Base-by-base conservation (phyloP, 805 yeast species). In the Kuraishia capsulata region DNA sequence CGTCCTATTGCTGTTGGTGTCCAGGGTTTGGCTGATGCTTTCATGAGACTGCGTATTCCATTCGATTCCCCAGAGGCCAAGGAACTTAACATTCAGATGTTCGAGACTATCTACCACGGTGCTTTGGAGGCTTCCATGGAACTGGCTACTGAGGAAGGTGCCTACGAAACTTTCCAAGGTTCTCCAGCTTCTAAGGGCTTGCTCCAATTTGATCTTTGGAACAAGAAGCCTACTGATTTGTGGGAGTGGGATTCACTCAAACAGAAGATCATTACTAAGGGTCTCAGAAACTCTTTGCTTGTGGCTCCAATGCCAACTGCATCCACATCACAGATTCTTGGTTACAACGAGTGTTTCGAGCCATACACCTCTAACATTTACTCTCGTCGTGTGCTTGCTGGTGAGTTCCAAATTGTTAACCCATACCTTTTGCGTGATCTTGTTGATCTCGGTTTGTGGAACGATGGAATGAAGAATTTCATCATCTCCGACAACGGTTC, bases 291-390 rank as follows among this genome's bases (percentile, higher is more conserved):
- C 59, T 74, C 81, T 28, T 62, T 74, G 46, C 65, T 74, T 46
- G 78, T 74, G 44, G 81, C 81, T 1, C 79, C 79, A 43, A 74
- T 74, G 81, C 81, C 81, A 33, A 74, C 81, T 42, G 80, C 80
- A n/a, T 74, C 80, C 19, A 74, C 80, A 4, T 74, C 80, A 8
- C 81, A 74, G 54, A 74, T 74, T 43, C 64, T 74, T 51, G 81
- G 80, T 46, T 69, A 67, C 56, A 74, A 72, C 51, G 81, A 74
- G 54, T 74, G 80, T 54, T 74, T 74, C 52, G 81, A 74, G 57
- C 81, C 81, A 29, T 73, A 67, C 58, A 74, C 81, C 21, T 74
- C 80, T 19, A 74, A 74, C 55, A 74, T 74, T 50, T 74, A 74
- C 56, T 69, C 78, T 11, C 68, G 81, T 65, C 68, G 81, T 64